A percentile compares a stretch with the other conserved stretches of the same genome.
These are phyloP conservation scores for Asterochloris erici DNA, from an alignment of 139 green algal species.

Conservation along the genomic window DNA sequence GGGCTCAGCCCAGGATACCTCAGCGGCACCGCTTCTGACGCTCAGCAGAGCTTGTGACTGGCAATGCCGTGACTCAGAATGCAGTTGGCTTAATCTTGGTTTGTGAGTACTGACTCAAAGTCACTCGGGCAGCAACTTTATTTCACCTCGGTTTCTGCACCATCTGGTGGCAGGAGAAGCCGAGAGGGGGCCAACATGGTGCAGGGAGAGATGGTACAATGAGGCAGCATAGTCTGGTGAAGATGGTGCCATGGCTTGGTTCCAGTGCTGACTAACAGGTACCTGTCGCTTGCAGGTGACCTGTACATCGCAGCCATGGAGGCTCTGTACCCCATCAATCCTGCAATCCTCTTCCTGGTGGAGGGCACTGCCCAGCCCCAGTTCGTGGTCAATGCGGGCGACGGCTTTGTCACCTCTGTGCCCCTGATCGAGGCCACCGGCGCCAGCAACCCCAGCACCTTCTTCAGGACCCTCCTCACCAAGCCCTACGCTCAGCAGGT, in stretches of 20 bases:
- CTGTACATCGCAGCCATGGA: conserved; percentile 43
- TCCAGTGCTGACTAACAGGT: not conserved
- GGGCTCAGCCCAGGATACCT: too few relatives aligned
- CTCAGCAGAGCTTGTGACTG: too few relatives aligned
- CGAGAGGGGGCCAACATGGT: too few relatives aligned
- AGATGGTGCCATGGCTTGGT: not conserved
- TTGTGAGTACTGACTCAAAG: too few relatives aligned
- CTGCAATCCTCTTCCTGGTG: conserved; percentile 21
- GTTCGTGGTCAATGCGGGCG: conserved; percentile 14
- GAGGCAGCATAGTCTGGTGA: not conserved
- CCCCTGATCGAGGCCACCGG: not conserved
- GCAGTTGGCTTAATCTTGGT: too few relatives aligned
- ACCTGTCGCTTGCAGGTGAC: not conserved
- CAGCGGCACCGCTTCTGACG: too few relatives aligned
- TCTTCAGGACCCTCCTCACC: conserved; percentile 36
- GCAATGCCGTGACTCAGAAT: too few relatives aligned
- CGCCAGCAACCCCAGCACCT: conserved; percentile 34
- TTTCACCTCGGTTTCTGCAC: too few relatives aligned
- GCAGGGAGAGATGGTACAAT: not conserved
- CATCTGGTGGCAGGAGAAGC: too few relatives aligned
- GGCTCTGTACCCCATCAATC: conserved; percentile 27
- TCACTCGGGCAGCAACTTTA: too few relatives aligned
- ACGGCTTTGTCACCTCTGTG: conserved; percentile 32
- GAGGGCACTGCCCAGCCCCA: conserved; percentile 18
- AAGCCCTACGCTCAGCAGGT: conserved; percentile 39